Evolutionary conservation across 1,284 basidiomycete genomes (phyloP), one percentile per base, ranked within the genome.

Genomic region (Apiotrichum akiyoshidainum): DNA sequence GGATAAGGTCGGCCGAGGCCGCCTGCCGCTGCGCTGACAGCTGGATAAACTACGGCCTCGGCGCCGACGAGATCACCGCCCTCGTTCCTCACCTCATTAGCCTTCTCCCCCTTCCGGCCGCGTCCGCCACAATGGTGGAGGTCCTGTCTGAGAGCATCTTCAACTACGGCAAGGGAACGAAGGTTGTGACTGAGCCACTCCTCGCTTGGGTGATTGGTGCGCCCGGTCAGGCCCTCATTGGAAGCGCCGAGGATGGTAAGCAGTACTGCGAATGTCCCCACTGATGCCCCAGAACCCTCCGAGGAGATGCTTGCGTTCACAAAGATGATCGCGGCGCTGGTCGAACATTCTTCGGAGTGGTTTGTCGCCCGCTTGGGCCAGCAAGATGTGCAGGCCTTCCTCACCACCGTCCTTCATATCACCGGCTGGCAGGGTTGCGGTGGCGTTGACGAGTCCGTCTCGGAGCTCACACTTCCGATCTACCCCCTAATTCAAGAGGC

Each of bases 401-500:
- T 95, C 6, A 81, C 83, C 2, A 77, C 88, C 9, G 73, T 92
- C 31, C 77, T 94, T n/a, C 82, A 85, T 10, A 87, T 89, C 64
- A 90, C 89, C 0, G 86, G 85, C 1, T 82, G 90, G 35, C 83
- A 86, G 0, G 90, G 89, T 1, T 85, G 83, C 63, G 89, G 86
- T 66, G 87, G 88, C 1, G 82, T 84, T 0, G 90, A 92, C 54
- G 91, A 93, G 70, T 87, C 89, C 54, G 86, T 89, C 68, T 90
- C 88, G 68, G 90, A 92, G 65, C 84, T 89, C 80, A 89, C 88
- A 1, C 81, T 93, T 2, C 85, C 85, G 0, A 92, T 92, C 66
- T 95, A 92, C 87, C 92, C 90, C 62, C 79, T 90, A 31, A 84
- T 93, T 59, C 92, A 94, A 74, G 92, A 95, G 73, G 85, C 89